Conservation (phyloP, 305 asterid species). For the Plantago rigida region DNA sequence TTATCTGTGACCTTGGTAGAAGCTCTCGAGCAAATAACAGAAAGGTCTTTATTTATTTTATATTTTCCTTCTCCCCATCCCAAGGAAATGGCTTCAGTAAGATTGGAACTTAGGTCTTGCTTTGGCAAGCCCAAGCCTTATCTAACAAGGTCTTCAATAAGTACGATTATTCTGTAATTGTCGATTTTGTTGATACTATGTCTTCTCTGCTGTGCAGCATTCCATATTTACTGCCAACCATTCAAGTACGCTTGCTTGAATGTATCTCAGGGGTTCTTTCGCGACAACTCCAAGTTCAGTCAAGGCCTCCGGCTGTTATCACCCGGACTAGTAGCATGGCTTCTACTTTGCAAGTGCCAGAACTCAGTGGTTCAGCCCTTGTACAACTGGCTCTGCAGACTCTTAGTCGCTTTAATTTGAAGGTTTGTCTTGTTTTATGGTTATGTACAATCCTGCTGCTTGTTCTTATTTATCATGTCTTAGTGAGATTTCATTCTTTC, state of each 20-base stretch:
- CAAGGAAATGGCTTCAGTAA: too few species aligned
- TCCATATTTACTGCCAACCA: conserved; percentile 76
- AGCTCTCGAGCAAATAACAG: conserved; percentile 71
- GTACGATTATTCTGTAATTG: too few species aligned
- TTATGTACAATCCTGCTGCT: conserved; percentile 10
- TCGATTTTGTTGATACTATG: neutral
- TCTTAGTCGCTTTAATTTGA: conserved; percentile 76
- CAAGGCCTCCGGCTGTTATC: conserved; percentile 52
- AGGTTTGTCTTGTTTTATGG: conserved; percentile 38
- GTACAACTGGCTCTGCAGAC: conserved; percentile 89
- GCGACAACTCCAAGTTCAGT: conserved; percentile 56
- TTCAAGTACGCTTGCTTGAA: conserved; percentile 78
- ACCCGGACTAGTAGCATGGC: conserved; percentile 52
- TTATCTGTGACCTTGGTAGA: conserved; percentile 71
- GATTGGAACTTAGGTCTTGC: too few species aligned
- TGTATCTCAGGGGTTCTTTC: conserved; percentile 81
- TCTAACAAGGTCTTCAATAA: too few species aligned
- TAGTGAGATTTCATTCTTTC: conserved; percentile 26
- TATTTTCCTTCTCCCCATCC: neutral
- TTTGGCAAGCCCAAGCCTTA: too few species aligned
- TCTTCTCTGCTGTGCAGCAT: conserved; percentile 45
- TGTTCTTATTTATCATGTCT: conserved; percentile 7
- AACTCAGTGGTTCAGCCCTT: conserved; percentile 74
- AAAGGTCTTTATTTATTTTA: conserved; percentile 50
- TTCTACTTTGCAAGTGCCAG: conserved; percentile 60